phyloP scores from a whole-genome alignment of 345 rosid species.

The Excoecaria agallocha region DNA sequence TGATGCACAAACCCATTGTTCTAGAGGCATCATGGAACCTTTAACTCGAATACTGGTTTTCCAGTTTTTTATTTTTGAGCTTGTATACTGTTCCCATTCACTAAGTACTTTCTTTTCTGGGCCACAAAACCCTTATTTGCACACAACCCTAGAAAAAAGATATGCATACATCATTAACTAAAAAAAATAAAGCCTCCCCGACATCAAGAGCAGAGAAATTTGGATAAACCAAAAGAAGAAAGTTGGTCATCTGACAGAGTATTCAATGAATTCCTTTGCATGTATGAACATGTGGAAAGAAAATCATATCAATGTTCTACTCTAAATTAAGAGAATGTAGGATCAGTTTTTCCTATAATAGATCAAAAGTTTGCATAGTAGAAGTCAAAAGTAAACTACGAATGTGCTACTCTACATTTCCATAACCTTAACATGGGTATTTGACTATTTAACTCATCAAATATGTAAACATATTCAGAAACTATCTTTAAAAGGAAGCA shows the following conservation, averaged over 20 bases:
- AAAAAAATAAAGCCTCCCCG: not conserved
- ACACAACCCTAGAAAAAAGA: constrained; percentile 67
- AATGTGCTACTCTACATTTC: not conserved
- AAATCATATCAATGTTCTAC: not conserved
- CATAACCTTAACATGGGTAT: not conserved
- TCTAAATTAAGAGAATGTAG: not conserved
- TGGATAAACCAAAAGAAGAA: not conserved
- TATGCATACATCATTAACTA: constrained; percentile 9
- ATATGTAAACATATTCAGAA: not conserved
- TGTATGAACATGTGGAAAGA: not conserved
- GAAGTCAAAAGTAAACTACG: not conserved
- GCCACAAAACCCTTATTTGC: constrained; percentile 92
- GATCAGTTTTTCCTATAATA: constrained; percentile 2
- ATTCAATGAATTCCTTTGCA: not conserved
- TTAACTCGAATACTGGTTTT: constrained; percentile 77
- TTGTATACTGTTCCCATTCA: constrained; percentile 96
- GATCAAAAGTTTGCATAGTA: not conserved
- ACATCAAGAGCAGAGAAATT: too few relatives aligned
- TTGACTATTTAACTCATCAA: not conserved
- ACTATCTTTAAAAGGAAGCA: not conserved
- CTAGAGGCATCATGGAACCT: constrained; percentile 80
- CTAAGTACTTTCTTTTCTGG: constrained; percentile 81
- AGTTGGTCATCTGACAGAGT: not conserved
- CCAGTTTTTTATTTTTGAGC: constrained; percentile 87
- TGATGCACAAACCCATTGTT: constrained; percentile 80